Conservation (phyloP, 2,329 filamentous ascomycete genomes). For the Parastagonospora avenae region DNA sequence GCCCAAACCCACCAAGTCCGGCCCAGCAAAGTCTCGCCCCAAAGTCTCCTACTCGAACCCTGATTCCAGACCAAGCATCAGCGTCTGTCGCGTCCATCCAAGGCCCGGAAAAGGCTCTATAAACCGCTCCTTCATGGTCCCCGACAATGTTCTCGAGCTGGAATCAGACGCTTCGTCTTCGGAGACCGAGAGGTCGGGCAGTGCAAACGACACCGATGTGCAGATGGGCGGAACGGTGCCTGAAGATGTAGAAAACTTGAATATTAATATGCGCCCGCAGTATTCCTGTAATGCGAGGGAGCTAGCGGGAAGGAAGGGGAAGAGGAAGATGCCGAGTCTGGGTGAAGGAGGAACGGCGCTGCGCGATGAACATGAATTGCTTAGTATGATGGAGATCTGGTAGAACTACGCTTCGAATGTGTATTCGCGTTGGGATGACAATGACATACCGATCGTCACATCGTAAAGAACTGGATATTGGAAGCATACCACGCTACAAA, state of each 20-base stretch:
- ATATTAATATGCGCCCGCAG: constrained; percentile 15
- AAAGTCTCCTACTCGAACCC: no score
- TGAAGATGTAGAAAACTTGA: constrained; percentile 8
- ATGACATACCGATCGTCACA: no score
- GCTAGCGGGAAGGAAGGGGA: background rate
- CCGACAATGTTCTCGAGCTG: background rate
- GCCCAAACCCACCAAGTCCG: no score
- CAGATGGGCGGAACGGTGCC: background rate
- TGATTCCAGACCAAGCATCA: background rate
- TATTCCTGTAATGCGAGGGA: constrained; percentile 10
- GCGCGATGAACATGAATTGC: no score
- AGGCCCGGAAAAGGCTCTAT: constrained; percentile 3
- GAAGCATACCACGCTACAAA: no score
- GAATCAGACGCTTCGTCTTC: background rate
- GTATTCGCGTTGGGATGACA: no score
- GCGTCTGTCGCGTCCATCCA: background rate
- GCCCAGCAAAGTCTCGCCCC: no score
- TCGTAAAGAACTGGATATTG: no score
- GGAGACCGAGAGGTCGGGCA: background rate
- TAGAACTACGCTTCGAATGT: no score
- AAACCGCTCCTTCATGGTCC: constrained; percentile 5
- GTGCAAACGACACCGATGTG: background rate
- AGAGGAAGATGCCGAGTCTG: no score
- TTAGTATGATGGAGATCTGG: no score
- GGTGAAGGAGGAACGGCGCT: no score